Conservation (phyloP, 371 early-diverging fungal genomes). For the Coemansia sp. region DNA sequence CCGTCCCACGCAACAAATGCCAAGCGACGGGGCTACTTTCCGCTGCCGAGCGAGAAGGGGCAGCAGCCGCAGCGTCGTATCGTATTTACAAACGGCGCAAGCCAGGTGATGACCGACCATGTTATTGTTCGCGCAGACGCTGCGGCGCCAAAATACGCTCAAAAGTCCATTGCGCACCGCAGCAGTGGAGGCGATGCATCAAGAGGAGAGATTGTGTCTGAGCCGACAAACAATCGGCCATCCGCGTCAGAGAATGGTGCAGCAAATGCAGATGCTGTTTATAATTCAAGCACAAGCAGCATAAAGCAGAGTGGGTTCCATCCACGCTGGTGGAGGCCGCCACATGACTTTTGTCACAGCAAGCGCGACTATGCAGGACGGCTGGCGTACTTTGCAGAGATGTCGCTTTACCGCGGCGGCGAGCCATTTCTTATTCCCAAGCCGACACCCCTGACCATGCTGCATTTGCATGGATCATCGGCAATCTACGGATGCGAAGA, state of each 20-base stretch:
- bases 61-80: conserved; percentile 18
- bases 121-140: conserved; percentile 37
- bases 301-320: neutral
- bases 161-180: conserved; percentile 6
- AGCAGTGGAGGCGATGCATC: conserved; percentile 4
- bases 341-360: conserved; percentile 13
- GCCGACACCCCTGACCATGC: conserved; percentile 35
- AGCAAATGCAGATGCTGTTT: neutral
- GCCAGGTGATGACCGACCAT: conserved; percentile 42
- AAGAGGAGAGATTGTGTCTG: neutral
- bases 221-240: conserved; percentile 5
- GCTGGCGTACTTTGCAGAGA: conserved; percentile 45
- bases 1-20: neutral
- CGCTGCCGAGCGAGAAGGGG: neutral
- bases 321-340: neutral
- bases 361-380: conserved; percentile 43
- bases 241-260: neutral
- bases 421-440: conserved; percentile 19
- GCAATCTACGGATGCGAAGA: conserved; percentile 46
- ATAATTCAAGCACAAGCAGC: conserved; percentile 3
- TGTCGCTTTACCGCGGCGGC: conserved; percentile 23
- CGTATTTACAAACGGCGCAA: conserved; percentile 46
- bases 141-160: conserved; percentile 5
- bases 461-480: conserved; percentile 27
- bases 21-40: conserved; percentile 26